Conservation (phyloP, 495 filamentous ascomycete genomes). For the Trichocladium uniseriatum region DNA sequence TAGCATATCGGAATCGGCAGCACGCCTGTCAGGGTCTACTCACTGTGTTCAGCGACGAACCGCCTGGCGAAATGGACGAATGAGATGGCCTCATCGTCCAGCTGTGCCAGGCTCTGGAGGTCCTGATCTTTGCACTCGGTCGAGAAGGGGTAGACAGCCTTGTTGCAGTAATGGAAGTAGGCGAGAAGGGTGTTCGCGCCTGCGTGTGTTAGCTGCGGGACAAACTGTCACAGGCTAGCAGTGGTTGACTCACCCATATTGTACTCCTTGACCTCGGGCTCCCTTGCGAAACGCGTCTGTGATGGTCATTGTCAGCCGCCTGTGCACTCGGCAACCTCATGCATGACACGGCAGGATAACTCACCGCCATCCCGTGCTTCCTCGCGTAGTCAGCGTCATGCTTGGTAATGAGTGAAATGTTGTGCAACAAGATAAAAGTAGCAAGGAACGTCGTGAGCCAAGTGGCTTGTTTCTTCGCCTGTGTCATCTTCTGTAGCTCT, state of each 20-base stretch:
- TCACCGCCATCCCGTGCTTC: conserved; percentile 43
- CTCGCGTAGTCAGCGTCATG: conserved; percentile 48
- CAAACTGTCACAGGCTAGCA: not conserved
- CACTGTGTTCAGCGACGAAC: conserved; percentile 33
- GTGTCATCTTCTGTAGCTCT: conserved; percentile 47
- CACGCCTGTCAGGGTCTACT: conserved; percentile 21
- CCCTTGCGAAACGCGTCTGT: conserved; percentile 42
- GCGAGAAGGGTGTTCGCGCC: conserved; percentile 50
- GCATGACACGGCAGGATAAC: conserved; percentile 6
- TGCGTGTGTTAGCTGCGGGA: conserved; percentile 10
- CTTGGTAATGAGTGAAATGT: conserved; percentile 46
- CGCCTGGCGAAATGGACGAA: conserved; percentile 33
- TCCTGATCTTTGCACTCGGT: conserved; percentile 41
- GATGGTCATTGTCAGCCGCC: conserved; percentile 2
- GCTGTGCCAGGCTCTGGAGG: conserved; percentile 33
- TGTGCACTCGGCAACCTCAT: not conserved
- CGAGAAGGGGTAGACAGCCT: conserved; percentile 43
- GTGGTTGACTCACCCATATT: conserved; percentile 35
- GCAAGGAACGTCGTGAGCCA: conserved; percentile 52
- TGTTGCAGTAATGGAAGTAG: conserved; percentile 53
- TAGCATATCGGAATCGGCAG: too few relatives aligned
- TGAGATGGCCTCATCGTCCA: conserved; percentile 32
- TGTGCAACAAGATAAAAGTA: conserved; percentile 50
- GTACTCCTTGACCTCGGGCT: conserved; percentile 43
- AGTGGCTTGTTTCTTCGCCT: conserved; percentile 44